A percentile compares a stretch with the other conserved stretches of the same genome.
phyloP scores from a whole-genome alignment of 441 rosid species.

The Gossypium schwendimanii region DNA sequence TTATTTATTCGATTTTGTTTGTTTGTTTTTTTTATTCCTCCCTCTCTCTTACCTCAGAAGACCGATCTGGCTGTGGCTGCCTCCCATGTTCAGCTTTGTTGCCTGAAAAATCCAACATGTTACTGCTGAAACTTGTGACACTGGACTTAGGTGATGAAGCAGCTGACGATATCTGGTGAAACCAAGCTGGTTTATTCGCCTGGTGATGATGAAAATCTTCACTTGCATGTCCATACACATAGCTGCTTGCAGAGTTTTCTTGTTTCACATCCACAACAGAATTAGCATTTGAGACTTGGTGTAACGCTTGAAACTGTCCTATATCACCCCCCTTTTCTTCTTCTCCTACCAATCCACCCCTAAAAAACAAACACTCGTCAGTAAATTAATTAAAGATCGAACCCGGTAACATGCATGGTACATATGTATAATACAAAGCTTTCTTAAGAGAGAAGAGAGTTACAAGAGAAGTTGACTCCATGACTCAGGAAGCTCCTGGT shows the following conservation, averaged over 20 bases:
- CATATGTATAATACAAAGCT: too few species aligned
- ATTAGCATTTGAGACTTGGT: conserved; percentile 34
- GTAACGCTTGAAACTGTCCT: conserved; percentile 43
- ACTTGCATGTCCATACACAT: conserved; percentile 37
- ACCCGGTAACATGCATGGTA: not conserved
- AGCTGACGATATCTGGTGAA: conserved; percentile 32
- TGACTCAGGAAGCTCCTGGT: conserved; percentile 71
- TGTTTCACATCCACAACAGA: conserved; percentile 51
- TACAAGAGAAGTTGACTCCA: conserved; percentile 89
- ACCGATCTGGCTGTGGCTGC: conserved; percentile 66
- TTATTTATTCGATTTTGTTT: not conserved
- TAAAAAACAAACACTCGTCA: conserved; percentile 6
- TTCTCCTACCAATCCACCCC: conserved; percentile 74
- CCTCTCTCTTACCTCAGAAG: conserved; percentile 47
- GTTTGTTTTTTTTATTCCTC: not conserved
- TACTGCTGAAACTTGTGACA: conserved; percentile 56
- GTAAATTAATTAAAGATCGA: conserved; percentile 7
- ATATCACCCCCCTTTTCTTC: conserved; percentile 47
- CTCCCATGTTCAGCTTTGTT: conserved; percentile 44
- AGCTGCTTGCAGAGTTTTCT: conserved; percentile 53
- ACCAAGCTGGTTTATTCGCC: conserved; percentile 31
- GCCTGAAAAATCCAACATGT: conserved; percentile 73
- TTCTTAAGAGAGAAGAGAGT: conserved; percentile 16
- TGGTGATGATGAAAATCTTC: conserved; percentile 28
- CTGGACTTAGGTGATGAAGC: conserved; percentile 65